Evolutionary conservation across 495 filamentous ascomycete species (phyloP).

Genomic region (Aspergillus ostianus): DNA sequence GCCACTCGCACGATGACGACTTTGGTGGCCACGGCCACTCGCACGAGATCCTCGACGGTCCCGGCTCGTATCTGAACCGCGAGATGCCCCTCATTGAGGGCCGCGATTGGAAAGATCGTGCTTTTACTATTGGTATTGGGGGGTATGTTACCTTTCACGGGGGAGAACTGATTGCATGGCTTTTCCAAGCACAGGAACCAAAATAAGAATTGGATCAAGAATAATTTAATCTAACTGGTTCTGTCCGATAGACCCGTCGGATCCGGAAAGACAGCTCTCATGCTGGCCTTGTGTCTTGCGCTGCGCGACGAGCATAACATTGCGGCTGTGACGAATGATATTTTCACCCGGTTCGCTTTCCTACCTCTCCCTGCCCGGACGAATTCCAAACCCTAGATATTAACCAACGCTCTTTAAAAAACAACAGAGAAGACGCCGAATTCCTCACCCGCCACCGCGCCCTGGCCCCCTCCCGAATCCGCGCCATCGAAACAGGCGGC

Average conservation of each 20-base stretch:
- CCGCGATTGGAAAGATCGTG: slow-evolving; percentile 83
- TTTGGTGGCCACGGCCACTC: slow-evolving; percentile 86
- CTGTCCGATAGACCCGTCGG: slow-evolving; percentile 73
- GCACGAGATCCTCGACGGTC: slow-evolving; percentile 93
- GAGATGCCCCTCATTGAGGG: slow-evolving; percentile 92
- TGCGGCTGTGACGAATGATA: slow-evolving; percentile 97
- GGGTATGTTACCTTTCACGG: slow-evolving; percentile 58
- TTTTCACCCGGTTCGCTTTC: slow-evolving; percentile 71
- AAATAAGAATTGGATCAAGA: no score
- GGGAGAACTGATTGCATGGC: not conserved
- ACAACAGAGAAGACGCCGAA: slow-evolving; percentile 82
- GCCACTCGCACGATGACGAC: slow-evolving; percentile 64
- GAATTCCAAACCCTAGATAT: not conserved
- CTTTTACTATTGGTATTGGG: slow-evolving; percentile 94
- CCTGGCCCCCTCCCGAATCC: slow-evolving; percentile 77
- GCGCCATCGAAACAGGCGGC: slow-evolving; percentile 95
- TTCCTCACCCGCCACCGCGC: slow-evolving; percentile 87
- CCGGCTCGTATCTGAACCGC: slow-evolving; percentile 83
- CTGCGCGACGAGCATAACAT: slow-evolving; percentile 77
- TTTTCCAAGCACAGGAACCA: no score
- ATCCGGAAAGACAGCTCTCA: slow-evolving; percentile 94
- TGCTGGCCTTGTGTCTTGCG: slow-evolving; percentile 82
- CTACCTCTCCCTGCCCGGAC: not conserved
- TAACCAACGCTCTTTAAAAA: not conserved
- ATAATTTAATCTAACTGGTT: not conserved